Base-by-base conservation (phyloP, 805 yeast species). In the Myxozyma kluyveri region DNA sequence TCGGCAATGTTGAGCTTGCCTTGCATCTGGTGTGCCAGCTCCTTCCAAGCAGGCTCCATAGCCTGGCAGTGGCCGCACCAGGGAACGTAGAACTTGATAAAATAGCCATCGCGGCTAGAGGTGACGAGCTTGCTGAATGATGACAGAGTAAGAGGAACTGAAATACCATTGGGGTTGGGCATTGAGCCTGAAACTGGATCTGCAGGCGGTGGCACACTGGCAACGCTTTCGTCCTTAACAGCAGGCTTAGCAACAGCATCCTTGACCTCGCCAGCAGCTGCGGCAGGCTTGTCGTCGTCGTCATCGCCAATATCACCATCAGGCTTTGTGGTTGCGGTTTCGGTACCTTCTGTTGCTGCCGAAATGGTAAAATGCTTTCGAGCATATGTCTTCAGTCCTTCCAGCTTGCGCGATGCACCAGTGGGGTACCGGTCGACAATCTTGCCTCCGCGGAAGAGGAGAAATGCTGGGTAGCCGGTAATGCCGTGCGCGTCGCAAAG, bases 401-500 rank as follows among this genome's bases (percentile, higher is more conserved):
- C 50, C 22, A 41, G 45, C n/a, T 42, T 52, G 27, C 45, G 56
- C 17, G 50, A 33, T 36, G 23, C 38, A 14, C 47, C 23, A n/a
- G 23, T 14, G 1, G 50, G 52, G 37, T 62, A 62, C 1, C 57
- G 58, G 26, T 66, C 67, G 21, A 64, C 50, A 26, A 45, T 42
- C 51, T 61, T 43, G 2, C 69, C 74, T 46, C 70, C 65, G 36
- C 59, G 51, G 69, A 85, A 90, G 6, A 91, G 72, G 49, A 84
- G 73, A 36, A 91, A 69, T 19, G 76, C 71, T 4, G 99, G 99
- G 65, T 79, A 90, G n/a, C 72, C 77, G 18, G 51, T 61, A 50
- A 91, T 77, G 2, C 76, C 75, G 67, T 87, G 86, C 22, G 81
- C 72, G 6, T 69, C 73, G 69, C 99, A 93, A 47, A 93, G 72